Percentiles rank a stretch among this genome's conserved stretches.
Evolutionary conservation across 2,329 filamentous ascomycete species (phyloP).

Genomic region (Colletotrichum liaoningense): DNA sequence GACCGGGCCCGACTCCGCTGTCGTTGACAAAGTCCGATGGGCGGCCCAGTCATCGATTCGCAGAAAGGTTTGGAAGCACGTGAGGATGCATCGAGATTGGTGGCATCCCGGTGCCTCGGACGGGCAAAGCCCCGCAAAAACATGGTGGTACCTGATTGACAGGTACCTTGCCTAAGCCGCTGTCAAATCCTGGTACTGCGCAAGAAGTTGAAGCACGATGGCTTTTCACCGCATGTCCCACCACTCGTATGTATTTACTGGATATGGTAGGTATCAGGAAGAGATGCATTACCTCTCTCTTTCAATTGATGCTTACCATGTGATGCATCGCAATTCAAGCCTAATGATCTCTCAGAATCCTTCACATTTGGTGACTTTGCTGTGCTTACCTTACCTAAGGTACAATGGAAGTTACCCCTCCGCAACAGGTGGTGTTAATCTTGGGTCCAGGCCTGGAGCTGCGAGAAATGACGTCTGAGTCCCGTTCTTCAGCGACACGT

Average conservation of each 20-base stretch:
- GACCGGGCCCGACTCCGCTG: neutral
- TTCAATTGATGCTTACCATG: too few species aligned
- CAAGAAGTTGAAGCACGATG: neutral
- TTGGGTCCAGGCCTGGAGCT: neutral
- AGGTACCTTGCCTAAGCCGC: neutral
- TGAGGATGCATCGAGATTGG: slow-evolving; percentile 15
- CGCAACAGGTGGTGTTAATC: neutral
- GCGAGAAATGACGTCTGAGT: slow-evolving; percentile 9
- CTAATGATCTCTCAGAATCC: too few species aligned
- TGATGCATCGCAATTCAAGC: too few species aligned
- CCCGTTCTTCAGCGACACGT: slow-evolving; percentile 9
- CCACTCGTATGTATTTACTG: neutral
- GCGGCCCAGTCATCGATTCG: slow-evolving; percentile 7
- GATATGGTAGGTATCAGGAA: too few species aligned
- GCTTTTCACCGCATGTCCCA: neutral
- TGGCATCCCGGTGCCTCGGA: slow-evolving; percentile 15
- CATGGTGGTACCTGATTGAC: slow-evolving; percentile 15
- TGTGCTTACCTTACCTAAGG: neutral
- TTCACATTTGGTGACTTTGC: too few species aligned
- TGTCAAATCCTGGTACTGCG: neutral
- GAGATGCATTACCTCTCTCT: too few species aligned
- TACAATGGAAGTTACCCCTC: neutral
- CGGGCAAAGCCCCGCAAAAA: slow-evolving; percentile 6
- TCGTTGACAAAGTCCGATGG: neutral
- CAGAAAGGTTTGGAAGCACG: neutral